These are phyloP conservation scores for Mycosarcoma mackinlayi DNA, from an alignment of 1,284 basidiomycete genomes.

Conservation along the genomic window DNA sequence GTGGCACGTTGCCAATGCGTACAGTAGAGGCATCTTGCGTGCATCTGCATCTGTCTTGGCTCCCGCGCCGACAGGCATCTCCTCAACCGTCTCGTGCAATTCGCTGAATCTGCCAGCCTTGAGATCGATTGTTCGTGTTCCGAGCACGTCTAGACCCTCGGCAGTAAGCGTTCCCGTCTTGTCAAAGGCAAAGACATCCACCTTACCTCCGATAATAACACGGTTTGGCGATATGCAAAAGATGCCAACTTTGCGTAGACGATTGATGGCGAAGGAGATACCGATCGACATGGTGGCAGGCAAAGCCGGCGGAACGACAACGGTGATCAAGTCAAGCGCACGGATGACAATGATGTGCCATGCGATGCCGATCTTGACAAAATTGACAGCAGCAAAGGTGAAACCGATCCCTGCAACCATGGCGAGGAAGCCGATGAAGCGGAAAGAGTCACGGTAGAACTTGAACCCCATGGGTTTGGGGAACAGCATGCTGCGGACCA, in stretches of 20 bases:
- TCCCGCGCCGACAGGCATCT: slow-evolving; percentile 75
- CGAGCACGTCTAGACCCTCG: slow-evolving; percentile 94
- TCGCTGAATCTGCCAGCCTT: slow-evolving; percentile 82
- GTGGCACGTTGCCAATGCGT: slow-evolving; percentile 96
- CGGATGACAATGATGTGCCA: slow-evolving; percentile 93
- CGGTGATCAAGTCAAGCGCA: slow-evolving; percentile 95
- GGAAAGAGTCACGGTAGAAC: slow-evolving; percentile 96
- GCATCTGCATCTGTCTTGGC: slow-evolving; percentile 70
- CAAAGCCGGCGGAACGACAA: slow-evolving; percentile 96
- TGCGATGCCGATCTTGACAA: slow-evolving; percentile 82
- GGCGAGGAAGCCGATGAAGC: slow-evolving; percentile 92
- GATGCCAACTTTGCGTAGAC: slow-evolving; percentile 87
- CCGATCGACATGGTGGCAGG: slow-evolving; percentile 98
- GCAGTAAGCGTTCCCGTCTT: slow-evolving; percentile 99
- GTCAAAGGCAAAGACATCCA: slow-evolving; percentile 99
- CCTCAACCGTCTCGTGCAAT: slow-evolving; percentile 85
- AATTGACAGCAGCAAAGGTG: slow-evolving; percentile 80
- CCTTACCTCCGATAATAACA: slow-evolving; percentile 94
- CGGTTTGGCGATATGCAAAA: slow-evolving; percentile 97
- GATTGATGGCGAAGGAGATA: slow-evolving; percentile 91
- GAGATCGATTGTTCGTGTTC: slow-evolving; percentile 64
- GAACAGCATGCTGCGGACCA: slow-evolving; percentile 97
- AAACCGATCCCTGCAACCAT: slow-evolving; percentile 84
- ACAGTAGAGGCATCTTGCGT: slow-evolving; percentile 82
- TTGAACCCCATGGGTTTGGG: slow-evolving; percentile 94